phyloP scores from a whole-genome alignment of 192 early-diverging fungal species.

The Coemansia sp. region DNA sequence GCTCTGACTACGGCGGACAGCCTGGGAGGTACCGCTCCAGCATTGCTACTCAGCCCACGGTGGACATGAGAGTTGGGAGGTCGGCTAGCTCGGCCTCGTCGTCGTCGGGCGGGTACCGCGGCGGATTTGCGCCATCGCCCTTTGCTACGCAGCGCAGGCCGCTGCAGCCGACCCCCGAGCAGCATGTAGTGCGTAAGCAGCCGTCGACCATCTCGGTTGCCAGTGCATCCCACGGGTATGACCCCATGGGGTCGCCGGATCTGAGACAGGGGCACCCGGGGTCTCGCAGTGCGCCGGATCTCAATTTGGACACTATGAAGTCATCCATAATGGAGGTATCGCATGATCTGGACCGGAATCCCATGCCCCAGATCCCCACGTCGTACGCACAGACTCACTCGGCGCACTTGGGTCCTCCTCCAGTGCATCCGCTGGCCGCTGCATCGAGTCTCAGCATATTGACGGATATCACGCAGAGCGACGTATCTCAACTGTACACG shows the following conservation, averaged over 20 bases:
- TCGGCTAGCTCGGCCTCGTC: slow-evolving; percentile 45
- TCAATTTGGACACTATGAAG: slow-evolving; percentile 38
- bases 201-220: slow-evolving; percentile 31
- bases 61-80: slow-evolving; percentile 36
- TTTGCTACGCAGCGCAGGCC: slow-evolving; percentile 37
- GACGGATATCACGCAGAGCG: slow-evolving; percentile 4
- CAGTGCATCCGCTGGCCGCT: slow-evolving; percentile 11
- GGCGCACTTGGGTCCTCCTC: slow-evolving; percentile 8
- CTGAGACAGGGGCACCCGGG: slow-evolving; percentile 30
- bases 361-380: slow-evolving; percentile 39
- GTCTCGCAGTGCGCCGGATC: slow-evolving; percentile 50
- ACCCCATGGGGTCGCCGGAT: neutral
- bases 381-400: slow-evolving; percentile 7
- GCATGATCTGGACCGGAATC: slow-evolving; percentile 23
- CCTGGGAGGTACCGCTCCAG: slow-evolving; percentile 2
- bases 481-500: slow-evolving; percentile 1
- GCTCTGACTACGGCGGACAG: neutral
- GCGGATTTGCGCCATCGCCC: slow-evolving; percentile 1
- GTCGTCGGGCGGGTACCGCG: slow-evolving; percentile 31
- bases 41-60: slow-evolving; percentile 5
- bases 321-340: slow-evolving; percentile 25
- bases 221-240: slow-evolving; percentile 4
- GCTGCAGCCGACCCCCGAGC: slow-evolving; percentile 22
- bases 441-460: slow-evolving; percentile 13
- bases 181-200: slow-evolving; percentile 36